These are phyloP conservation scores for Pseudogymnoascus sp. DNA, from an alignment of 2,329 filamentous ascomycete species.

Conservation along the genomic window DNA sequence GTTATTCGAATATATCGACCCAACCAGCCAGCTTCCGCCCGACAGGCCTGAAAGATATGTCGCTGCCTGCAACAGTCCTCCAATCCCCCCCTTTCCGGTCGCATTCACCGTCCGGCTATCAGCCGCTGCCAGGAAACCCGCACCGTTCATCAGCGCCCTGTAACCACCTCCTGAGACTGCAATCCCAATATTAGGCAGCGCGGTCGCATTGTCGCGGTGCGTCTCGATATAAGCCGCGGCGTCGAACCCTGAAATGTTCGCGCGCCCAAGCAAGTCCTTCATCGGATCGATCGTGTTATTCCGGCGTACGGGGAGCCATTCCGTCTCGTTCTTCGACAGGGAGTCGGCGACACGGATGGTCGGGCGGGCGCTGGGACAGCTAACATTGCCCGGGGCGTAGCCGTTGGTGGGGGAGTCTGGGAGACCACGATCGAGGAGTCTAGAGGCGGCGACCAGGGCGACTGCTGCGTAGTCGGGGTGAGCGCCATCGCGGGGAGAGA, in stretches of 20 bases:
- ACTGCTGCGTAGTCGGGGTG: constrained; percentile 17
- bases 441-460: constrained; percentile 16
- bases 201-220: constrained; percentile 44
- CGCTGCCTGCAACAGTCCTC: constrained; percentile 69
- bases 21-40: constrained; percentile 76
- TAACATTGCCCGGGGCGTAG: constrained; percentile 61
- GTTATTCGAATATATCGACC: constrained; percentile 71
- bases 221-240: constrained; percentile 61
- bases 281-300: constrained; percentile 68
- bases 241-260: constrained; percentile 72
- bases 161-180: constrained; percentile 81
- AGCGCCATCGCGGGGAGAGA: neutral
- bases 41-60: constrained; percentile 78
- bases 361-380: constrained; percentile 63
- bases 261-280: constrained; percentile 59
- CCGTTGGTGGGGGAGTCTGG: constrained; percentile 41
- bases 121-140: constrained; percentile 69
- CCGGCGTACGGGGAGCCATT: constrained; percentile 66
- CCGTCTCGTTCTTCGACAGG: constrained; percentile 60
- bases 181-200: constrained; percentile 62
- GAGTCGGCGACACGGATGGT: constrained; percentile 53
- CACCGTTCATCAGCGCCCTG: constrained; percentile 76
- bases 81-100: constrained; percentile 57
- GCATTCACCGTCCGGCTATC: constrained; percentile 61
- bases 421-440: constrained; percentile 21